Evolutionary conservation across 179 eudicot genomes (phyloP), one percentile per base, ranked within the genome.

Genomic region (Beta lomatogona): DNA sequence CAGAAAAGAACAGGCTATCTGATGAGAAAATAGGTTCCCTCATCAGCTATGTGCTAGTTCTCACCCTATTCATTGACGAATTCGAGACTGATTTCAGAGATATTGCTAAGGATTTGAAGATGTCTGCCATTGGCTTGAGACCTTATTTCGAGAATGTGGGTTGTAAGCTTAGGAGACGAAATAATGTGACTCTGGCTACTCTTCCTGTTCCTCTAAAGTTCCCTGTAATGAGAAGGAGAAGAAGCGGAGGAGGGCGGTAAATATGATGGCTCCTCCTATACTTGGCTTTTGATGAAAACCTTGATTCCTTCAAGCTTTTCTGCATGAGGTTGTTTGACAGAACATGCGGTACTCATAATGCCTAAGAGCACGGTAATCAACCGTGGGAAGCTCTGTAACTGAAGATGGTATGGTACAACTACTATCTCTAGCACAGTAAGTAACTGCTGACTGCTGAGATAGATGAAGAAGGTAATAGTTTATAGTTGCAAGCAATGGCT

Each of bases 151-250:
- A 86, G 61, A 86, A 84, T 64, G 77, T 97, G 81, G 99, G 98
- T 10, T 97, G 99, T 92, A 90, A 92, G 85, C 69, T 89, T 79
- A 81, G 53, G 79, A 76, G 84, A 3, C 83, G 81, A 71, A 86
- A 87, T 22, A 78, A 44, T 4, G 46, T 64, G 48, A 13, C 58
- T 46, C 7, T 86, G 58, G 94, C 92, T 18, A 89, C 89, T 0
- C 97, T 97, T 81, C 90, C 92, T n/a, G 83, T 89, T 59, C 99
- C 98, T 6, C 84, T 97, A 59, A 22, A 73, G 48, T 94, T 97
- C 81, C 89, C 84, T 7, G 65, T 77, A 46, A 12, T 46, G 4
- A 83, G 84, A 86, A 80, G 82, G 86, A 86, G 89, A 79, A 71
- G 88, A 81, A 87, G 91, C 80, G 85, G 84, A 36, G 41, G 41